Evolutionary conservation across 148 eudicot species (phyloP).

Genomic region (Nepenthes mirabilis): DNA sequence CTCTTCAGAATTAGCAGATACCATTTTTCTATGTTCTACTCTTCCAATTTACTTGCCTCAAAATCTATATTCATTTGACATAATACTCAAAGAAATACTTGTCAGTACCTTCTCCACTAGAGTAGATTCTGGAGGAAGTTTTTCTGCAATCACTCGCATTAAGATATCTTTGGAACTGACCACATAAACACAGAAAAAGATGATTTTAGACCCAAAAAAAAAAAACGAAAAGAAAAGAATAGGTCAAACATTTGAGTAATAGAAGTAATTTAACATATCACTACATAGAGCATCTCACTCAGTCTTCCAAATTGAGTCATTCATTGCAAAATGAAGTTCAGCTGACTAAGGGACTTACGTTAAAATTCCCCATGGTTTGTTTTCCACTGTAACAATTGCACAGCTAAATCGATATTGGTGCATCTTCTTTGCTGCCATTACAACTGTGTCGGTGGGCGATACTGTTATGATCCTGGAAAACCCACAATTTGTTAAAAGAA

Average conservation of each 20-base stretch:
- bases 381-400: constrained; percentile 64
- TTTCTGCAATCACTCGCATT: constrained; percentile 78
- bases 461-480: constrained; percentile 67
- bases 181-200: constrained; percentile 3
- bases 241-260: background rate
- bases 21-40: no score
- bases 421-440: constrained; percentile 75
- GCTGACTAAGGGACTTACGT: constrained; percentile 40
- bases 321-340: no score
- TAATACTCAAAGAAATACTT: background rate
- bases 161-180: constrained; percentile 85
- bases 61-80: background rate
- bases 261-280: background rate
- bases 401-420: constrained; percentile 53
- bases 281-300: background rate
- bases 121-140: constrained; percentile 77
- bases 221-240: background rate
- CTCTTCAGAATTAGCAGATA: background rate
- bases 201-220: background rate
- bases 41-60: background rate
- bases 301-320: no score
- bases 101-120: constrained; percentile 64
- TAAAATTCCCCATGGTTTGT: constrained; percentile 74
- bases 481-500: constrained; percentile 1
- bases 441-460: constrained; percentile 79